phyloP scores from a whole-genome alignment of 2,329 filamentous ascomycete species.

The Pestalotiopsis sp. region DNA sequence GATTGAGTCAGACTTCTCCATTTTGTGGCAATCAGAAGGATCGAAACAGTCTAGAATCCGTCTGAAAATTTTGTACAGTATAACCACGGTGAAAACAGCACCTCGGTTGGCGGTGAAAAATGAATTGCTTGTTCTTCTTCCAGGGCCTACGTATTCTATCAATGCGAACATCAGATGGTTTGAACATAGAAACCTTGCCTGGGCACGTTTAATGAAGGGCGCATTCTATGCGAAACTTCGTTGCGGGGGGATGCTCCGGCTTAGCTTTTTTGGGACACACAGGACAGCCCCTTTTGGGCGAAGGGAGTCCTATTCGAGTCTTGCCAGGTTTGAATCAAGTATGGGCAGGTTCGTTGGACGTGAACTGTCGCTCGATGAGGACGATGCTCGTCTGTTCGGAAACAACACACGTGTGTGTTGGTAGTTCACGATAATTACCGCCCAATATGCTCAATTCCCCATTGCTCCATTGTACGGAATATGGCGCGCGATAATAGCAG shows the following conservation, averaged over 20 bases:
- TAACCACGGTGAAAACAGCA: not conserved
- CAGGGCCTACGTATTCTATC: not conserved
- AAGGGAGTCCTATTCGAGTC: not conserved
- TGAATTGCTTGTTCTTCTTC: not conserved
- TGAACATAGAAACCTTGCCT: not conserved
- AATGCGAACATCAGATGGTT: not conserved
- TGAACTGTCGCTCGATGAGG: not conserved
- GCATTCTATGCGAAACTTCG: not conserved
- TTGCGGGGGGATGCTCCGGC: not conserved
- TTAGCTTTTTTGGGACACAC: not conserved
- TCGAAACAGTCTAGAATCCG: not conserved
- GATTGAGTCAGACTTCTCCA: not conserved
- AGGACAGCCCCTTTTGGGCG: not conserved
- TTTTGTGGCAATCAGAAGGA: not conserved
- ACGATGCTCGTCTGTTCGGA: not conserved
- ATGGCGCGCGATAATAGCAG: constrained; percentile 4
- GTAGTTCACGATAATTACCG: not conserved
- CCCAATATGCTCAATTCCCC: not conserved
- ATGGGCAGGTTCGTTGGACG: not conserved
- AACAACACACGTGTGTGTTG: not conserved
- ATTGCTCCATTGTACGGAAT: not conserved
- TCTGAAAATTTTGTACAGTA: not conserved
- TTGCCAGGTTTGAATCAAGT: not conserved
- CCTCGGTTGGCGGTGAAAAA: not conserved
- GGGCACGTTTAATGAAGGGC: not conserved